A percentile compares a stretch with the other conserved stretches of the same genome.
phyloP scores from a whole-genome alignment of 257 asterid species.

The Petrea volubilis region DNA sequence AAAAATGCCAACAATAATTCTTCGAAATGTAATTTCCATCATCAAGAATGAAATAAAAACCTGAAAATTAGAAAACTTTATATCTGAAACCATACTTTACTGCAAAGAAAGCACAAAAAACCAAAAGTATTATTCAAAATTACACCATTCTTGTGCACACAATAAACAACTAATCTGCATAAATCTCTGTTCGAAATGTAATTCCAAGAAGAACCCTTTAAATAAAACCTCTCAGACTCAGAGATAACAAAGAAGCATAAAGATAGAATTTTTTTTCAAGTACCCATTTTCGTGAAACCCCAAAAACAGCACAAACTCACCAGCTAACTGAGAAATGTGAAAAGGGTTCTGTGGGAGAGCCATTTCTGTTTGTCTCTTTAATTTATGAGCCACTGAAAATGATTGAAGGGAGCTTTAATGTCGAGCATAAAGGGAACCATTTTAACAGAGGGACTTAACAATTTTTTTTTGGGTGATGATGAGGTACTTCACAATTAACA shows the following conservation, averaged over 20 bases:
- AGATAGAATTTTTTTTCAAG: conserved; percentile 38
- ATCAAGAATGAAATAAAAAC: conserved; percentile 19
- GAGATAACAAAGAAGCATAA: conserved; percentile 28
- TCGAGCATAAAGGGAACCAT: conserved; percentile 91
- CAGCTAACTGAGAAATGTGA: conserved; percentile 38
- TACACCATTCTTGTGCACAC: neutral
- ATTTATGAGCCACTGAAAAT: conserved; percentile 46
- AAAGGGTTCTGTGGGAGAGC: conserved; percentile 28
- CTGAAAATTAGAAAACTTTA: neutral
- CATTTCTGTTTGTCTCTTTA: conserved; percentile 21
- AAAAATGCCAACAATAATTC: neutral
- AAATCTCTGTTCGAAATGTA: neutral
- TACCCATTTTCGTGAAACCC: conserved; percentile 30
- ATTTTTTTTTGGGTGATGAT: too few relatives aligned
- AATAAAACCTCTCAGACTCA: neutral
- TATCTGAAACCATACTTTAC: neutral
- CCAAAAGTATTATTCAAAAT: neutral
- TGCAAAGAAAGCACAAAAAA: neutral
- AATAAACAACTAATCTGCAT: conserved; percentile 3
- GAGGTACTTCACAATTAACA: too few relatives aligned
- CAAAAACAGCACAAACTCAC: conserved; percentile 43
- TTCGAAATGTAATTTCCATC: conserved; percentile 1
- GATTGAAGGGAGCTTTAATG: conserved; percentile 73
- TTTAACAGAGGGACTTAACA: conserved; percentile 51
- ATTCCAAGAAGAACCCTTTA: conserved; percentile 16